Evolutionary conservation across 768 basidiomycete species (phyloP), one percentile per base, ranked within the genome.

Genomic region (Tremella mesenterica): DNA sequence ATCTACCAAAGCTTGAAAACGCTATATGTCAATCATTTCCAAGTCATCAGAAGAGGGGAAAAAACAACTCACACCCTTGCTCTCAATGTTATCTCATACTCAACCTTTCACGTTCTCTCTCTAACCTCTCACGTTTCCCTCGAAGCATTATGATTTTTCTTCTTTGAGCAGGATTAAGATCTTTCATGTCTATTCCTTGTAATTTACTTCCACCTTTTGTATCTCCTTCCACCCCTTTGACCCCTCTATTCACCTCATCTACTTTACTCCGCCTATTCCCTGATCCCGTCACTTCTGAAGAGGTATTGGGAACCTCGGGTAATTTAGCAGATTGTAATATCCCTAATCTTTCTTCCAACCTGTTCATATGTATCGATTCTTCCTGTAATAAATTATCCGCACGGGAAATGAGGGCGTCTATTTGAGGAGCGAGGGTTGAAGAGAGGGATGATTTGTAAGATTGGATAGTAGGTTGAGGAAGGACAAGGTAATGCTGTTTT

Each of bases 401-500:
- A 43, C 57, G 50, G 1, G 54, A 44, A 23, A 73, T 69, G 7
- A 73, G 56, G 8, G 52, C 44, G n/a, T 73, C 68, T 49, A 73
- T 71, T 48, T 73, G 67, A 6, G 71, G 71, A 1, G 59, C 63
- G 20, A 73, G 61, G 1, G 62, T 58, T 23, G 56, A 43, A 1
- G 67, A 58, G 13, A 73, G 56, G 6, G 65, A 59, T 2, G 59
- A 50, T 59, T 68, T 67, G 47, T 73, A 67, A 16, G 66, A 50
- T 50, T 48, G 38, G 44, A 73, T 61, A 4, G 67, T 60, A 6
- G 71, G 69, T 47, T 60, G 53, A 28, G 71, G 71, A 1, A 73
- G 58, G 34, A 73, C 54, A 4, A 73, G 64, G 61, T 53, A 73
- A 27, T 67, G 71, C 69, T 73, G 44, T n/a, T 3, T 6, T n/a